A percentile compares a stretch with the other conserved stretches of the same genome.
phyloP scores from a whole-genome alignment of 257 asterid species.

The Solanum ossicruentum region DNA sequence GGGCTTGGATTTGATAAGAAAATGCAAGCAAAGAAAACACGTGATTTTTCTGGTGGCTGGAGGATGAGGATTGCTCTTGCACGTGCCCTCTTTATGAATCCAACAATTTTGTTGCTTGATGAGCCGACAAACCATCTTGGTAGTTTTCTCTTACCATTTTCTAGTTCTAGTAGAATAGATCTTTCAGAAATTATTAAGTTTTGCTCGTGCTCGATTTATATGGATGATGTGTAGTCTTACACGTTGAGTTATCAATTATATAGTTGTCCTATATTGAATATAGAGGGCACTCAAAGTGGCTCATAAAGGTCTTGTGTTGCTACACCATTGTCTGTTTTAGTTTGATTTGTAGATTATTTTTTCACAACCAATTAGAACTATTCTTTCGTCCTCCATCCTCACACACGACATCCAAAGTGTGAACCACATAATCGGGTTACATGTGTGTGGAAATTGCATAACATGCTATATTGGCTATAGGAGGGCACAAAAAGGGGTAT shows the following conservation, averaged over 20 bases:
- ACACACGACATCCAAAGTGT: neutral
- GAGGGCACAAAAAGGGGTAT: neutral
- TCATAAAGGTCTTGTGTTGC: neutral
- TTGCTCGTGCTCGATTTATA: neutral
- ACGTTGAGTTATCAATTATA: neutral
- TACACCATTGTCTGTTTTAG: neutral
- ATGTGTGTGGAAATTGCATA: neutral
- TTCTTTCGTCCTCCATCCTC: neutral
- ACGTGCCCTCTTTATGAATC: conserved; percentile 93
- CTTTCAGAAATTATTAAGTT: neutral
- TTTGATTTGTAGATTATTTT: neutral
- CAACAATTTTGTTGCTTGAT: conserved; percentile 80
- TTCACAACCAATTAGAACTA: neutral
- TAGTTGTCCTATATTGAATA: neutral
- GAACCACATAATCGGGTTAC: neutral
- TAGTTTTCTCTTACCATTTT: conserved; percentile 7
- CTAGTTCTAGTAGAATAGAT: neutral
- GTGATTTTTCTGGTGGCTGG: conserved; percentile 99
- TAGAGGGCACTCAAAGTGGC: neutral
- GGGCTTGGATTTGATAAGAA: conserved; percentile 88
- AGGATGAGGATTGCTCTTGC: conserved; percentile 99
- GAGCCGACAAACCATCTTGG: conserved; percentile 99
- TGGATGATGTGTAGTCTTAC: neutral
- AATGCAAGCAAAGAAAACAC: conserved; percentile 93
- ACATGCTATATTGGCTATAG: neutral